Conservation (phyloP, 139 green algal genomes). For the Chlorella vulgaris region DNA sequence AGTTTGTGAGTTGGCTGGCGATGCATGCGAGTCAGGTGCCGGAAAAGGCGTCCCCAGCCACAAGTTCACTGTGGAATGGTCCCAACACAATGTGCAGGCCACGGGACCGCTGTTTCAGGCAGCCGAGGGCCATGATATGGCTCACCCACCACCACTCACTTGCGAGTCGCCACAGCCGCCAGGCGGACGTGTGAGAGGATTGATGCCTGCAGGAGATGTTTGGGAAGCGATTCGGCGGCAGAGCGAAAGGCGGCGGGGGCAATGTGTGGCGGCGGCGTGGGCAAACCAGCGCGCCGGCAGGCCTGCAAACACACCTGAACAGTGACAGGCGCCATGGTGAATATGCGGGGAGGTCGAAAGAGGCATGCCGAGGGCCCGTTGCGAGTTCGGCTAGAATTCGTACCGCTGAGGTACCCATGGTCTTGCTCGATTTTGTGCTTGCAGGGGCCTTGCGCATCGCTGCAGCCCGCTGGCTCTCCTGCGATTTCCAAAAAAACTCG, state of each 20-base stretch:
- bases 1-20: too few relatives aligned
- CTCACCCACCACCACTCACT: constrained; percentile 5
- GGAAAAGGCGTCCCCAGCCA: background rate
- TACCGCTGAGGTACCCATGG: background rate
- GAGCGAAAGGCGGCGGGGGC: background rate
- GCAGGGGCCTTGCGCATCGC: too few relatives aligned
- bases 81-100: background rate
- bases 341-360: background rate
- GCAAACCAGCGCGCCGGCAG: background rate
- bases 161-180: background rate
- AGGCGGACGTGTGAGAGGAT: background rate
- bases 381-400: background rate
- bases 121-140: background rate
- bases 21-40: background rate
- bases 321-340: constrained; percentile 4
- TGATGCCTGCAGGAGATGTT: constrained; percentile 7
- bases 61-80: background rate
- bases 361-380: background rate
- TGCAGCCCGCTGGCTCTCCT: too few relatives aligned
- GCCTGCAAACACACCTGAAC: background rate
- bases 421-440: too few relatives aligned
- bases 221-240: background rate
- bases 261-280: background rate
- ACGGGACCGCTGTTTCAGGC: background rate
- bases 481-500: too few relatives aligned